Conservation (phyloP, 148 eudicot species). For the Spergularia marina region DNA sequence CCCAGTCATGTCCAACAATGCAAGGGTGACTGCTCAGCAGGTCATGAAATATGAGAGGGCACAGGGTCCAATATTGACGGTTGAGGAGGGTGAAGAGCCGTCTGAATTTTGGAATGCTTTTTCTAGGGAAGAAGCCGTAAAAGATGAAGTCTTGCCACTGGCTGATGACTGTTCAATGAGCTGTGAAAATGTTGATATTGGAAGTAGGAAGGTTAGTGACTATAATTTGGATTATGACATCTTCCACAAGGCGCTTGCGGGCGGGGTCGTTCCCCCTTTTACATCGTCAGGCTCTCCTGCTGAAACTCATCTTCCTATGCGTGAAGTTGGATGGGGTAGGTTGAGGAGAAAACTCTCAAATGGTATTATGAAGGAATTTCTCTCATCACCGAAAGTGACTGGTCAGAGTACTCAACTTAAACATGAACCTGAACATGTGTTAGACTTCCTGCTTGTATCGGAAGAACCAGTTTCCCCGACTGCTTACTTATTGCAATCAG, state of each 20-base stretch:
- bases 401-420: constrained; percentile 23
- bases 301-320: constrained; percentile 67
- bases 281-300: constrained; percentile 42
- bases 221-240: constrained; percentile 80
- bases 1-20: constrained; percentile 59
- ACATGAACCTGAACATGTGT: constrained; percentile 13
- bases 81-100: constrained; percentile 80
- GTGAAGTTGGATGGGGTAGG: constrained; percentile 72
- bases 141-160: constrained; percentile 21
- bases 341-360: constrained; percentile 55
- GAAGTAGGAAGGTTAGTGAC: constrained; percentile 47
- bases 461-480: constrained; percentile 40
- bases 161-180: constrained; percentile 19
- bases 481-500: constrained; percentile 36
- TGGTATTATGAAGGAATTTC: constrained; percentile 67
- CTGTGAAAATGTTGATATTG: constrained; percentile 18
- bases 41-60: constrained; percentile 70
- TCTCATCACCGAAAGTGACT: constrained; percentile 37
- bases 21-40: constrained; percentile 69
- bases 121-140: constrained; percentile 24
- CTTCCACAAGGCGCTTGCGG: constrained; percentile 68
- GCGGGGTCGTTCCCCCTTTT: constrained; percentile 74
- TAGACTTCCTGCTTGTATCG: constrained; percentile 10
- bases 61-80: constrained; percentile 48
- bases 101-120: constrained; percentile 67